Evolutionary conservation across 2,329 filamentous ascomycete genomes (phyloP).

Genomic region (Scedosporium minutisporum): DNA sequence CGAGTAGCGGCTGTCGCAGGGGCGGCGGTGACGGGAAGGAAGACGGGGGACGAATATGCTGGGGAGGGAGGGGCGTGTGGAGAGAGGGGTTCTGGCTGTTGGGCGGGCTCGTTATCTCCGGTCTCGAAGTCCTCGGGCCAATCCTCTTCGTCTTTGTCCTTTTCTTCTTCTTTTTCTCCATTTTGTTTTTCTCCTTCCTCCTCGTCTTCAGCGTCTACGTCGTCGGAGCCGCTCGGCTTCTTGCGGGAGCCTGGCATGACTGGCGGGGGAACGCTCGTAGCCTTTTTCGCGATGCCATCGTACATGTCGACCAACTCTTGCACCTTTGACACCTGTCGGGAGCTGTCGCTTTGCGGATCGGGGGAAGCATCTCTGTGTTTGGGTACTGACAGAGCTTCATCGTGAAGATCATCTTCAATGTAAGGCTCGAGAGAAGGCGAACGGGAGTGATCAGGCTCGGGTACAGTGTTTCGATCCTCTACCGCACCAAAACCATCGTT

Average conservation of each 20-base stretch:
- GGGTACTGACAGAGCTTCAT: not conserved
- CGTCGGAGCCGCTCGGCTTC: not conserved
- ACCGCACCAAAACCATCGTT: too few relatives aligned
- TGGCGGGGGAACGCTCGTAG: not conserved
- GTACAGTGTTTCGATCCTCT: too few relatives aligned
- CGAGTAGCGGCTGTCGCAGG: too few relatives aligned
- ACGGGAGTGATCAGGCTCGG: not conserved
- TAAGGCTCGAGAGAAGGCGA: not conserved
- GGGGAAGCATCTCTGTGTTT: not conserved
- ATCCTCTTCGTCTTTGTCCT: not conserved
- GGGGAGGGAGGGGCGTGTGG: not conserved
- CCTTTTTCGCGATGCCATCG: conserved; percentile 30
- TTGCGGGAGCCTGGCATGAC: not conserved
- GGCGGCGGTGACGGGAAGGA: too few relatives aligned
- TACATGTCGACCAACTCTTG: conserved; percentile 41
- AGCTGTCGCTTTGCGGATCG: conserved; percentile 3
- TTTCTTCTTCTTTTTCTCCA: not conserved
- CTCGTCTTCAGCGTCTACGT: not conserved
- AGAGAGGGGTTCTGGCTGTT: conserved; percentile 9
- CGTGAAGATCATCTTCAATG: not conserved
- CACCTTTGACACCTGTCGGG: conserved; percentile 31
- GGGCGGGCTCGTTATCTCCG: conserved; percentile 5
- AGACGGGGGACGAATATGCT: too few relatives aligned
- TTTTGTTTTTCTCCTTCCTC: not conserved
- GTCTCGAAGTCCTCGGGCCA: conserved; percentile 5